Conservation (phyloP, 2,329 filamentous ascomycete species). For the Botrytis tulipae region DNA sequence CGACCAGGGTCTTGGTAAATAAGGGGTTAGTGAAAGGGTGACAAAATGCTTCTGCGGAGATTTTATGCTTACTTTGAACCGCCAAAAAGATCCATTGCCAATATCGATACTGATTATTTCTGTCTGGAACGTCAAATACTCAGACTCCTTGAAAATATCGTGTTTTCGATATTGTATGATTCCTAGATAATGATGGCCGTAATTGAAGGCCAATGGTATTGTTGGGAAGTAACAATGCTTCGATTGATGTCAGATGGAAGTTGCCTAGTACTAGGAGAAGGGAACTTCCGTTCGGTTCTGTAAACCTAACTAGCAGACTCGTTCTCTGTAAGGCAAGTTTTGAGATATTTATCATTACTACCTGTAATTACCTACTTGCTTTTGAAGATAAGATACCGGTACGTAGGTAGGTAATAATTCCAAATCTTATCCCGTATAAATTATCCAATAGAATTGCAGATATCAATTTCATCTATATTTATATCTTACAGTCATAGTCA, state of each 20-base stretch:
- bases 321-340: neutral
- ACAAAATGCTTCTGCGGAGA: neutral
- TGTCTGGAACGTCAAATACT: too few relatives aligned
- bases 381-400: neutral
- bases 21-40: neutral
- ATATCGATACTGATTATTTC: neutral
- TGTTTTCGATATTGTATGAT: neutral
- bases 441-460: neutral
- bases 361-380: neutral
- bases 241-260: constrained; percentile 1
- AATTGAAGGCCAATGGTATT: neutral
- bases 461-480: neutral
- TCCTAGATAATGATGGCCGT: neutral
- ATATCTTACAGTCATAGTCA: neutral
- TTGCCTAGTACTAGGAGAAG: neutral
- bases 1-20: constrained; percentile 54
- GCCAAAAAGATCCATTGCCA: constrained; percentile 28
- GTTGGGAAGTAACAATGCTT: neutral
- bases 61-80: constrained; percentile 31
- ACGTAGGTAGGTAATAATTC: neutral
- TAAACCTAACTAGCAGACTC: neutral
- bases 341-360: neutral
- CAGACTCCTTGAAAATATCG: neutral
- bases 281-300: constrained; percentile 8
- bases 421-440: neutral